These are phyloP conservation scores for Penicillium cinerascens DNA, from an alignment of 495 filamentous ascomycete genomes.

Conservation along the genomic window DNA sequence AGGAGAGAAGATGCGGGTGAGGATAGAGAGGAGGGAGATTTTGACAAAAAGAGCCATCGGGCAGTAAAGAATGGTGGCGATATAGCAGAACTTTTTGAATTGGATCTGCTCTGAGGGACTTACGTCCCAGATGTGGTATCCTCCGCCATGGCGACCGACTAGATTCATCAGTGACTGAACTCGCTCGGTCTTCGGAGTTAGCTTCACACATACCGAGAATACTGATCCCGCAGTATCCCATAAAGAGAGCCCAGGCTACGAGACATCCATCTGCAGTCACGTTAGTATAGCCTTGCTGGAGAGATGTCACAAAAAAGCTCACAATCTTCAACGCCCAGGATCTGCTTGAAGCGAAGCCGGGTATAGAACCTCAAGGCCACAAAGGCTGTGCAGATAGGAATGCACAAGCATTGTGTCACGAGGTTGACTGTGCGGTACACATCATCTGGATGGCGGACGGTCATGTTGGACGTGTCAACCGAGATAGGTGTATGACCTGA, in stretches of 20 bases:
- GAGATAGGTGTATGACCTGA: background rate
- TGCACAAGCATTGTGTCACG: constrained; percentile 44
- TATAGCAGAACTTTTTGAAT: constrained; percentile 41
- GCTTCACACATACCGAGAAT: constrained; percentile 30
- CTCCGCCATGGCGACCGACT: constrained; percentile 41
- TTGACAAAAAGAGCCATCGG: constrained; percentile 48
- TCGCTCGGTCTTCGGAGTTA: too few species aligned
- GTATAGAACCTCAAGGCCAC: constrained; percentile 36
- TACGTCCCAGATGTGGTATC: constrained; percentile 31
- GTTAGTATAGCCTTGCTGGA: background rate
- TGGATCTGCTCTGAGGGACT: constrained; percentile 9
- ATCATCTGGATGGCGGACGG: constrained; percentile 30
- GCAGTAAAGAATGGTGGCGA: constrained; percentile 45
- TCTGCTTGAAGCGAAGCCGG: constrained; percentile 35
- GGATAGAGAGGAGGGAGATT: constrained; percentile 45
- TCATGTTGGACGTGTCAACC: constrained; percentile 19
- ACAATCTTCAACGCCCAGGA: constrained; percentile 42
- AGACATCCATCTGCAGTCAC: constrained; percentile 25
- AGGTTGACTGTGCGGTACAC: constrained; percentile 37
- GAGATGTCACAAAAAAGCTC: constrained; percentile 4
- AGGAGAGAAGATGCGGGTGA: constrained; percentile 46
- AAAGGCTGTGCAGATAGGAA: constrained; percentile 38
- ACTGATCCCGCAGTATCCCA: constrained; percentile 36
- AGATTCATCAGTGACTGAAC: background rate
- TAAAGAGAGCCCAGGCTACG: constrained; percentile 35